Percentiles rank a stretch among this genome's conserved stretches.
phyloP scores from a whole-genome alignment of 495 filamentous ascomycete species.

The Clavariopsis aquatica region DNA sequence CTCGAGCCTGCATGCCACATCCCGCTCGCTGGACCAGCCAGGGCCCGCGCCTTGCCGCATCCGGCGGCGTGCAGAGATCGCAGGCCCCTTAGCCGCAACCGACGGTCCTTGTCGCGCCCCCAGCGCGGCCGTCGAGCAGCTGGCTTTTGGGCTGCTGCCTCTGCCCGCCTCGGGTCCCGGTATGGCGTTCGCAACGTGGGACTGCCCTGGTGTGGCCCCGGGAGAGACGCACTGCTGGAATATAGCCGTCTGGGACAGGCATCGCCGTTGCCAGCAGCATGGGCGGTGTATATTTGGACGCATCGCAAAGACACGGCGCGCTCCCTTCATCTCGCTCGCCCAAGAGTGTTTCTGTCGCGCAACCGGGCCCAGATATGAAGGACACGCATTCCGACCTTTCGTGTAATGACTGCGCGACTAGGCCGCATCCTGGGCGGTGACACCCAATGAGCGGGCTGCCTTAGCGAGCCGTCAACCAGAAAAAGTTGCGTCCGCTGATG shows the following conservation, averaged over 20 bases:
- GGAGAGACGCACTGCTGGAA: conserved; percentile 8
- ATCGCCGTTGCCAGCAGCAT: background rate
- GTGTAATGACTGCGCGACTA: conserved; percentile 26
- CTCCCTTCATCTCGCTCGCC: conserved; percentile 3
- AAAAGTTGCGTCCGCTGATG: conserved; percentile 12
- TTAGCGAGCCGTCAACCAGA: conserved; percentile 29
- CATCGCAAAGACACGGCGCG: background rate
- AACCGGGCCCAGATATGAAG: conserved; percentile 22
- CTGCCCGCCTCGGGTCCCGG: conserved; percentile 12
- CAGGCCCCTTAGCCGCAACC: conserved; percentile 26
- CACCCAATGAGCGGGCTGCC: conserved; percentile 20
- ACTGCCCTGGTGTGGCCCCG: conserved; percentile 17
- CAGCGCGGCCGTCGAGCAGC: conserved; percentile 6
- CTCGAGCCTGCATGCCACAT: conserved; percentile 5
- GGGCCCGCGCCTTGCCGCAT: background rate
- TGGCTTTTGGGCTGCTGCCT: conserved; percentile 19
- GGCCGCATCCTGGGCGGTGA: conserved; percentile 5
- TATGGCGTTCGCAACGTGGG: conserved; percentile 27
- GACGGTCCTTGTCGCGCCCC: conserved; percentile 15
- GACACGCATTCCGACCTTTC: conserved; percentile 25
- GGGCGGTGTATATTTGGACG: background rate
- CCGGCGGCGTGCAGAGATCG: background rate
- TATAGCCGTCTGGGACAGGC: background rate
- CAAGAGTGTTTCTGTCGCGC: conserved; percentile 6
- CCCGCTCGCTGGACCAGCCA: conserved; percentile 3